Base-by-base conservation (phyloP, 192 early-diverging fungal genomes). In the Rhizophagus sp. region DNA sequence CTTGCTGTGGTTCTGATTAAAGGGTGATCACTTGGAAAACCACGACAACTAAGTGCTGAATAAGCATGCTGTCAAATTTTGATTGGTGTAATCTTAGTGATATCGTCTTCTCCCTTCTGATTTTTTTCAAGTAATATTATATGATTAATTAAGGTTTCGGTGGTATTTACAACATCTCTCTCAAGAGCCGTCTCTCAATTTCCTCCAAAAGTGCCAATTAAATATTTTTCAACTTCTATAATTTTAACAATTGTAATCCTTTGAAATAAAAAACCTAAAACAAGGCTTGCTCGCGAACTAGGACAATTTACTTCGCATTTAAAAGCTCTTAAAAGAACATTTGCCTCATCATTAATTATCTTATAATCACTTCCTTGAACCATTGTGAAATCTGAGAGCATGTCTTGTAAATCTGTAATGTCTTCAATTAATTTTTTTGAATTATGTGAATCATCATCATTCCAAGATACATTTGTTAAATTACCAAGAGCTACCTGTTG, bases 51-150 rank as follows among this genome's bases (percentile, higher is more conserved):
- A 27, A 76, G 62, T 10, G 33, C 22, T 4, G 61, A 19, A 63
- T 63, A 41, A n/a, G 22, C 62, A 15, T 64, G 75, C 19, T 76
- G 75, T 13, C 75, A 62, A 63, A 76, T 33, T 63, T 63, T 62
- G 17, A 3, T 44, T 19, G 75, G 24, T 15, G 36, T 22, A 27
- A 62, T 39, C 44, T 63, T 62, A 8, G 61, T 36, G n/a, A 76
- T 12, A 7, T 62, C 75, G 41, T 76, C 75, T 0, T 76, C 34
- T 24, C 27, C 62, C 36, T n/a, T 24, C 36, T 15, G 61, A 11
- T 22, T 17, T 2, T 63, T 24, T 11, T 8, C 13, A 19, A 63
- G 64, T 24, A 1, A 3, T 39, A 30, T 30, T 30, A 30, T 5
- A 1, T 30, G 30, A 30, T 30, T 30, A 30, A 30, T 30, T 30